phyloP scores from a whole-genome alignment of 371 early-diverging fungal genomes.

The Mortierella sp. region DNA sequence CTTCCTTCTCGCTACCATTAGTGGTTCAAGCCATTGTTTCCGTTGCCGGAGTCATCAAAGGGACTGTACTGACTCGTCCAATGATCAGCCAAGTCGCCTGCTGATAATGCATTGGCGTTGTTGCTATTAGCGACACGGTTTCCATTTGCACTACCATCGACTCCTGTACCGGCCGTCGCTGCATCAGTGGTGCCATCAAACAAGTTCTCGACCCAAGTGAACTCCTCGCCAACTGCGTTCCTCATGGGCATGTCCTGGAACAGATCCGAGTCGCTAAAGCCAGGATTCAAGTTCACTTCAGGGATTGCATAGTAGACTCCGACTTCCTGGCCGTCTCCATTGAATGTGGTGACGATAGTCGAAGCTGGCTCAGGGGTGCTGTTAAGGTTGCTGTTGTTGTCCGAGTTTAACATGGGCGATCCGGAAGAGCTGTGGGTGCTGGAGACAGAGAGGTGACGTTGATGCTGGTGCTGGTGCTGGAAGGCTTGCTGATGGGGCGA shows the following conservation, averaged over 20 bases:
- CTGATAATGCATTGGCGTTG: background rate
- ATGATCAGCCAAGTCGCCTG: background rate
- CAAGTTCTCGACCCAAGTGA: constrained; percentile 54
- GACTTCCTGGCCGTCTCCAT: constrained; percentile 42
- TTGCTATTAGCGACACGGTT: background rate
- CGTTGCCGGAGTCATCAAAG: background rate
- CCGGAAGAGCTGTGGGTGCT: constrained; percentile 15
- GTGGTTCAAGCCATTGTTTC: background rate
- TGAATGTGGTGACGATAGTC: constrained; percentile 24
- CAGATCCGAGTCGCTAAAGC: constrained; percentile 41
- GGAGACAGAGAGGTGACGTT: constrained; percentile 25
- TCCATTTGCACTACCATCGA: background rate
- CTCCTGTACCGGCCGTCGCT: background rate
- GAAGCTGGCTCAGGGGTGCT: background rate
- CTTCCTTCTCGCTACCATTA: background rate
- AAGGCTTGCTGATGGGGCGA: constrained; percentile 11
- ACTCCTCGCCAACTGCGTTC: constrained; percentile 47
- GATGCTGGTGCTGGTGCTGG: constrained; percentile 22
- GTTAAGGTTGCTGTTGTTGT: constrained; percentile 13
- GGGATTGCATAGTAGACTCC: constrained; percentile 54
- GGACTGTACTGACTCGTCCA: constrained; percentile 11
- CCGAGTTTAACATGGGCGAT: constrained; percentile 20
- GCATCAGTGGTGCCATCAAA: constrained; percentile 29
- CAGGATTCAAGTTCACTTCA: constrained; percentile 47
- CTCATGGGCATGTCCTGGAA: constrained; percentile 55